Conservation (phyloP, 371 early-diverging fungal genomes). For the Mortierella sp. region DNA sequence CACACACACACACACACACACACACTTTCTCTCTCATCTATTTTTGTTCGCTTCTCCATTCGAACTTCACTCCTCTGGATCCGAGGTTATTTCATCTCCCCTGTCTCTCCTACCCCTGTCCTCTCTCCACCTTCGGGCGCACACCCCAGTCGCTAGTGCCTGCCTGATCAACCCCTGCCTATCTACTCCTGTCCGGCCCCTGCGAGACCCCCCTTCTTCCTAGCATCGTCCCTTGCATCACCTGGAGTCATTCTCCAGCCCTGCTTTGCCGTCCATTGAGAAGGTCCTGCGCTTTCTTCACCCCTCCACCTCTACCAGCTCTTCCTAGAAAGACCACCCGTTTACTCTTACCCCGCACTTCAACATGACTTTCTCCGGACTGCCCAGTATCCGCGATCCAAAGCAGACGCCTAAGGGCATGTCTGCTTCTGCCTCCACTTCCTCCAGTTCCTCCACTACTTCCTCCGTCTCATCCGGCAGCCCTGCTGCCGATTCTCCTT, state of each 20-base stretch:
- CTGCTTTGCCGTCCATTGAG: neutral
- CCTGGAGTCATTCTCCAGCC: neutral
- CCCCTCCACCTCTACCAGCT: neutral
- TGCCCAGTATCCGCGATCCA: constrained; percentile 43
- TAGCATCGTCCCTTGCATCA: neutral
- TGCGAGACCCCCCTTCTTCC: neutral
- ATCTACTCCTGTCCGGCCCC: neutral
- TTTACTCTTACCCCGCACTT: neutral
- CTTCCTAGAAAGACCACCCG: neutral
- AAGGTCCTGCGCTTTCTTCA: neutral
- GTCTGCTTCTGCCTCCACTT: constrained; percentile 3
- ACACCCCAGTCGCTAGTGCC: neutral
- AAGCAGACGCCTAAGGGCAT: constrained; percentile 33
- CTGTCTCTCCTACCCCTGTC: neutral
- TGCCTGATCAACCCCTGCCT: neutral
- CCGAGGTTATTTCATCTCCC: constrained; percentile 1
- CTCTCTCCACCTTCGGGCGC: neutral
- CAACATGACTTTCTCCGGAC: constrained; percentile 52
- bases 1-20: no score
- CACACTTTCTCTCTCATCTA: neutral
- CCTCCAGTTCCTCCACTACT: constrained; percentile 18
- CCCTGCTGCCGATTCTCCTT: constrained; percentile 1
- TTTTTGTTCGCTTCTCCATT: neutral
- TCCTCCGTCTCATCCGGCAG: neutral
- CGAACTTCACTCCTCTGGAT: constrained; percentile 3